phyloP scores from a whole-genome alignment of 805 yeast species.

The Gaillardinia entomophila region DNA sequence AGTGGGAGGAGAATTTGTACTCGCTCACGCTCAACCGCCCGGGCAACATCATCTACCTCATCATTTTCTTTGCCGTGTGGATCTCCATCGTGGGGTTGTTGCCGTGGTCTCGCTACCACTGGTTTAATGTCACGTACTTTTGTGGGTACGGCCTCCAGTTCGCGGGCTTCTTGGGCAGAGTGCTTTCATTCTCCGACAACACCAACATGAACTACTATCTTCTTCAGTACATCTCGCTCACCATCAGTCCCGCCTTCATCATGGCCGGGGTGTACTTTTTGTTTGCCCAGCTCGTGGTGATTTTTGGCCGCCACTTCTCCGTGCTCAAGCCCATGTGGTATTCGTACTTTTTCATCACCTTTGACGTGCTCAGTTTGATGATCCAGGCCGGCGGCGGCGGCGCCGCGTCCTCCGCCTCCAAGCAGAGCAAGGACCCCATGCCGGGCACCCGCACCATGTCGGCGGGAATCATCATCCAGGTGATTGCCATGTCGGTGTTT shows the following conservation, averaged over 20 bases:
- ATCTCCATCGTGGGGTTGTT: slow-evolving; percentile 21
- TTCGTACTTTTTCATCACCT: slow-evolving; percentile 33
- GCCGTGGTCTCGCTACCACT: slow-evolving; percentile 27
- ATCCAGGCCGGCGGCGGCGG: slow-evolving; percentile 37
- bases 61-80: slow-evolving; percentile 19
- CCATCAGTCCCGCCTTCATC: slow-evolving; percentile 37
- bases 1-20: slow-evolving; percentile 23
- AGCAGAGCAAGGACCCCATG: slow-evolving; percentile 12
- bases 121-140: slow-evolving; percentile 34
- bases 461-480: slow-evolving; percentile 34
- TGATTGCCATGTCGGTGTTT: slow-evolving; percentile 33
- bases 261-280: slow-evolving; percentile 39
- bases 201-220: slow-evolving; percentile 16
- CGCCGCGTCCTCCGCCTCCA: slow-evolving; percentile 24
- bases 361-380: slow-evolving; percentile 31
- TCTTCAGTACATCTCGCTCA: slow-evolving; percentile 29
- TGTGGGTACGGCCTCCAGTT: slow-evolving; percentile 32
- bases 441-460: slow-evolving; percentile 34
- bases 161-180: slow-evolving; percentile 34
- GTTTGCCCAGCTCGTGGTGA: slow-evolving; percentile 35
- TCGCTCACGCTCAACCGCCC: slow-evolving; percentile 17
- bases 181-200: slow-evolving; percentile 20
- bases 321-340: slow-evolving; percentile 39
- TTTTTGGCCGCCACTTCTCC: slow-evolving; percentile 33
- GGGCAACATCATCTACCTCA: slow-evolving; percentile 27